Conservation (phyloP, 176 grass and related monocot genomes). For the Musa schizocarpa region DNA sequence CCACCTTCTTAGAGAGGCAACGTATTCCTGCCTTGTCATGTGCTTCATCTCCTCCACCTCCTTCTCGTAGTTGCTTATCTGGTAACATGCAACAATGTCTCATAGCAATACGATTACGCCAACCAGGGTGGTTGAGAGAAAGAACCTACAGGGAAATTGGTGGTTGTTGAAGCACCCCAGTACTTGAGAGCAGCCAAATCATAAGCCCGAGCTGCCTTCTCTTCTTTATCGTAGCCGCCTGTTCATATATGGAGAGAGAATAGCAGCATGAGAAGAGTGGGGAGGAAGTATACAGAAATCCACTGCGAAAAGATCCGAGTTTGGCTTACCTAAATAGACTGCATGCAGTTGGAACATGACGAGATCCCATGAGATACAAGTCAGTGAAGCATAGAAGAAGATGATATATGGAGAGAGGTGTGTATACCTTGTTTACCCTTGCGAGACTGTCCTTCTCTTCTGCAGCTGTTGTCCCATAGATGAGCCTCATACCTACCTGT, state of each 20-base stretch:
- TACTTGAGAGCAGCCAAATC: conserved; percentile 74
- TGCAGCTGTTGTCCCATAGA: conserved; percentile 82
- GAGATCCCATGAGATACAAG: conserved; percentile 3
- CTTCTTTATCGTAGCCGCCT: conserved; percentile 85
- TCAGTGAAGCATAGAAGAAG: neutral
- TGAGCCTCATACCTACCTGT: conserved; percentile 75
- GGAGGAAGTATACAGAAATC: neutral
- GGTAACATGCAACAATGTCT: neutral
- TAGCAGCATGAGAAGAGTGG: neutral
- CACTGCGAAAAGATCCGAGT: neutral
- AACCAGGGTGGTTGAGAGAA: neutral
- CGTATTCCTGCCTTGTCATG: conserved; percentile 68
- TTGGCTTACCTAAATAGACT: conserved; percentile 69
- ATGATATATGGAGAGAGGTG: neutral
- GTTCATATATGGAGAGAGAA: neutral
- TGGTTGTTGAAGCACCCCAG: conserved; percentile 61
- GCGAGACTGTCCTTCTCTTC: conserved; percentile 69
- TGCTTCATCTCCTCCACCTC: conserved; percentile 70
- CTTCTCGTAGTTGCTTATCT: conserved; percentile 62
- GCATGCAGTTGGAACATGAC: conserved; percentile 5
- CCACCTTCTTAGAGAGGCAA: conserved; percentile 72
- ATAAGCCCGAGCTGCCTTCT: conserved; percentile 72
- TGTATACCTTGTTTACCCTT: conserved; percentile 60
- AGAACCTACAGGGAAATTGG: conserved; percentile 50
- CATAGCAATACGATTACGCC: neutral